Evolutionary conservation across 345 rosid species (phyloP), one percentile per base, ranked within the genome.

Genomic region (Citrus sp.): DNA sequence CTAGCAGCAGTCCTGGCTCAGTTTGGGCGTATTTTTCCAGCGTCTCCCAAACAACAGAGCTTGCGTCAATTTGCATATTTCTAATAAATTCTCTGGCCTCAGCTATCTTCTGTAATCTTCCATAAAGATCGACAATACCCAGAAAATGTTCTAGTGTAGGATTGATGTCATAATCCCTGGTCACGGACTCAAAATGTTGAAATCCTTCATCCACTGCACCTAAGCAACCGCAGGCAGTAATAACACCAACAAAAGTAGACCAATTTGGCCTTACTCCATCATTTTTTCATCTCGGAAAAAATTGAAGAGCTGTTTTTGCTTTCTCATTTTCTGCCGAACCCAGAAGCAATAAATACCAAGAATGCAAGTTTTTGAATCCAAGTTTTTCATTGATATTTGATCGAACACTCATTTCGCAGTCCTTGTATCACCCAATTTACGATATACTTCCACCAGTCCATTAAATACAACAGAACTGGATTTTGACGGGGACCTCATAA

Each of bases 201-300:
- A 67, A 25, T 77, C 79, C 73, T 37, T 67, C 79, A 66, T 77
- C 79, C 55, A 77, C 73, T 18, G 55, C 73, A 34, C 67, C 79
- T 9, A 67, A 56, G 28, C 64, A 67, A 49, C 56, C 67, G 6
- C 79, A 67, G 4, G 73, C 79, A 10, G 19, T 13, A 24, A 67
- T 18, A 58, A 77, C 58, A 27, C 73, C 74, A 55, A 56, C 38
- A 38, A 67, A 77, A 67, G 74, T 35, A 60, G 12, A 67, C 24
- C 67, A 56, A 56, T 77, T 58, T 37, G 79, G 79, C 79, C 65
- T 67, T 62, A 56, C 58, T 24, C 66, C 67, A 12, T 18, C 49
- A 34, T 27, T 77, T 59, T 56, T 67, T 77, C 79, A 77, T 54
- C 42, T 24, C 37, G 38, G 56, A 6, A 67, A 77, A 77, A 77